Evolutionary conservation across 768 basidiomycete genomes (phyloP).

Genomic region (Boletus pseudo-olivaceus): DNA sequence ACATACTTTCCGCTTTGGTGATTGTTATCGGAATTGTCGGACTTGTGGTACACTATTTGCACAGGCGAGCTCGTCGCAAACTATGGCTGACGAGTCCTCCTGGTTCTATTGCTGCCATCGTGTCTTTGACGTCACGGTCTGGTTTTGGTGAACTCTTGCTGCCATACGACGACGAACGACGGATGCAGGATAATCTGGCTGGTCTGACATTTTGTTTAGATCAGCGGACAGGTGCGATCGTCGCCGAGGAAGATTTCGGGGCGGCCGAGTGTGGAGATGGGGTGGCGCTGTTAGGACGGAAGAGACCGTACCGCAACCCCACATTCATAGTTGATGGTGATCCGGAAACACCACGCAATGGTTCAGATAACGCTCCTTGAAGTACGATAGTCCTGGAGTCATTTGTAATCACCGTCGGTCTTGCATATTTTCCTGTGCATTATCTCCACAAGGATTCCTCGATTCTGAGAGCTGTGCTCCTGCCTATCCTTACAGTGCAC

Average conservation of each 20-base stretch:
- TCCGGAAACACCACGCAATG: not conserved
- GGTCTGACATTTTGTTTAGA: conserved; percentile 56
- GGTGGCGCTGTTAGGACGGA: conserved; percentile 13
- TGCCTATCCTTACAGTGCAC: not conserved
- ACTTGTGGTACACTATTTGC: conserved; percentile 44
- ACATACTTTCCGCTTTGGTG: conserved; percentile 47
- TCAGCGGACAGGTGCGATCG: conserved; percentile 55
- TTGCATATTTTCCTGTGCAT: not conserved
- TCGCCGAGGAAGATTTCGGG: conserved; percentile 46
- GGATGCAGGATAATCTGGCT: conserved; percentile 46
- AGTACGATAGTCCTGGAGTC: not conserved
- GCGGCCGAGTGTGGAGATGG: conserved; percentile 7
- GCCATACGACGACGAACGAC: conserved; percentile 51
- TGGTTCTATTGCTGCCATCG: conserved; percentile 55
- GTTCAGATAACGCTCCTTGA: not conserved
- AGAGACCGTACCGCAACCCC: conserved; percentile 2
- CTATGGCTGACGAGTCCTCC: conserved; percentile 54
- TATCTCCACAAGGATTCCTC: not conserved
- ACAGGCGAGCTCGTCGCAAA: conserved; percentile 43
- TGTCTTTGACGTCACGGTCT: conserved; percentile 56
- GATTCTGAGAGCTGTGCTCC: no score
- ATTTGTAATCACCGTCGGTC: not conserved
- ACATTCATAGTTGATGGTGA: conserved; percentile 2
- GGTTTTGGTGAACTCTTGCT: conserved; percentile 60
- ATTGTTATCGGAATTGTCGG: conserved; percentile 49